Evolutionary conservation across 2,329 filamentous ascomycete genomes (phyloP), one percentile per base, ranked within the genome.

Genomic region (Sporothrix protearum): DNA sequence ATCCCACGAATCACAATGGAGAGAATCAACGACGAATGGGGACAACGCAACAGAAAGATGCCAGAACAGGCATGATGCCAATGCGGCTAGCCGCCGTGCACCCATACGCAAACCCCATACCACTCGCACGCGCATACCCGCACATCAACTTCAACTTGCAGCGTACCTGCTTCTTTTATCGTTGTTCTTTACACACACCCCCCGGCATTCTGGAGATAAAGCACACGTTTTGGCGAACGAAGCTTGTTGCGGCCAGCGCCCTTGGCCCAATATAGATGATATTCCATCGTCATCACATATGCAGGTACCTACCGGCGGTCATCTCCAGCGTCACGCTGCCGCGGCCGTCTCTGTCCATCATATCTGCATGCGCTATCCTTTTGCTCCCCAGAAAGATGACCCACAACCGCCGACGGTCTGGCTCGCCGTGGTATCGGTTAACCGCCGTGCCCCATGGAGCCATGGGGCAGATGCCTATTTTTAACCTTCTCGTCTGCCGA

Each of bases 21-120:
- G 36, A 45, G 22, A 28, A 64, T 14, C n/a, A 22, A 64, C 59
- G 59, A 64, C 59, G 45, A 16, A 28, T 64, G 36, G 22, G 22
- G 8, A 22, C 3, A 25, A 10, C n/a, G 6, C 36, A 45, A 6
- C 59, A 25, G 9, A 16, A 61, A 36, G 8, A n/a, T 8, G 9
- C 33, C 59, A 42, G 14, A 47, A 16, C 12, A 53, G n/a, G 9
- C 8, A n/a, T n/a, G 36, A 70, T 33, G 49, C 25, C 49, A 69
- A 57, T 45, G 51, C 39, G 42, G 68, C 55, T 69, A 69, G 36
- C 69, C 69, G 69, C 57, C 69, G 25, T 51, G 28, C 55, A 33
- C 57, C 39, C 25, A 42, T 12, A 63, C 25, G 45, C 16, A 66
- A 2, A 53, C 3, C 49, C 22, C 22, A 9, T 5, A 19, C 42